phyloP scores from a whole-genome alignment of 2,329 filamentous ascomycete species.

The Coniochaeta sp. region DNA sequence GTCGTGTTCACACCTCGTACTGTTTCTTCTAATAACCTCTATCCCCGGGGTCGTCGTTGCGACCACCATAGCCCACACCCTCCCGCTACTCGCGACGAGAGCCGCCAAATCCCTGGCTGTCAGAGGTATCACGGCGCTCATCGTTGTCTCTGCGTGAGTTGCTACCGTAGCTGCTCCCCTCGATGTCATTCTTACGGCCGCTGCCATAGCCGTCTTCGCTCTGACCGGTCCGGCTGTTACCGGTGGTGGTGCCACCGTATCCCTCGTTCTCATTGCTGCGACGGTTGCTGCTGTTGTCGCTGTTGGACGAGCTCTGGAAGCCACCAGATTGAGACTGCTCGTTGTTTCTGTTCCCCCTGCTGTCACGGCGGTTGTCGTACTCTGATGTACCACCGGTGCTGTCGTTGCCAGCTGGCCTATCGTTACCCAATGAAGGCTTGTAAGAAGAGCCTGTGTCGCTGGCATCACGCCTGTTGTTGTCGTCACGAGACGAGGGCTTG shows the following conservation, averaged over 20 bases:
- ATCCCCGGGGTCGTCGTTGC: not conserved
- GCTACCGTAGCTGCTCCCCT: not conserved
- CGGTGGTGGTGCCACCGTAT: not conserved
- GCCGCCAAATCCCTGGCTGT: not conserved
- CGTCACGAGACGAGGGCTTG: too few species aligned
- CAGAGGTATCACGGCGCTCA: not conserved
- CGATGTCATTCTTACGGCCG: not conserved
- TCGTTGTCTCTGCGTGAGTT: not conserved
- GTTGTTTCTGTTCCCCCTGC: too few species aligned
- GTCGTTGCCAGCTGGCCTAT: not conserved
- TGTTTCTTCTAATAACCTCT: not conserved
- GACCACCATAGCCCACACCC: too few species aligned
- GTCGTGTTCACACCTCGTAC: too few species aligned
- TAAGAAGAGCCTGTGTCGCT: not conserved
- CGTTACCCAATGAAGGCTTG: not conserved
- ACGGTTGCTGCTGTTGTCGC: too few species aligned
- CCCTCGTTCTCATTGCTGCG: not conserved
- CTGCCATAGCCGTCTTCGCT: not conserved
- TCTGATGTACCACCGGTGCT: not conserved
- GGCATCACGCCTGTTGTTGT: too few species aligned
- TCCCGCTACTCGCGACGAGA: too few species aligned
- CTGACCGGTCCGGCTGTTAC: too few species aligned
- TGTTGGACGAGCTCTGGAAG: not conserved
- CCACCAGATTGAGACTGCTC: not conserved
- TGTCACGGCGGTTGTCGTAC: not conserved